phyloP scores from a whole-genome alignment of 169 alveolate genomes.

The Cryptosporidium canis region DNA sequence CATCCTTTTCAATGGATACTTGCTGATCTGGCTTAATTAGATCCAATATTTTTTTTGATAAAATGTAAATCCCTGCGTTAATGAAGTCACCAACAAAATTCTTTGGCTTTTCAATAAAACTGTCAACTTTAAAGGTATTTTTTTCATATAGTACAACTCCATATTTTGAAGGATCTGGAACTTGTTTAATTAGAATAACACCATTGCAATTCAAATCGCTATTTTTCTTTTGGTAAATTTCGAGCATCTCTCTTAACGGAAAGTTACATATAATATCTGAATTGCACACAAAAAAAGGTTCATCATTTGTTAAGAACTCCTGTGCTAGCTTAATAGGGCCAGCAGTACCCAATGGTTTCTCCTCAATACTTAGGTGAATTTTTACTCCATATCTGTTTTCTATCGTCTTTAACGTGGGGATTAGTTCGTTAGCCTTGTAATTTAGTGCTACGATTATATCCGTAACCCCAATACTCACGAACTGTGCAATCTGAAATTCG shows the following conservation, averaged over 20 bases:
- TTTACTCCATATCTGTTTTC: slow-evolving; percentile 87
- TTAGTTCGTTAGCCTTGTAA: slow-evolving; percentile 85
- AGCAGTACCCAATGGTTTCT: slow-evolving; percentile 95
- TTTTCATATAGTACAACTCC: slow-evolving; percentile 95
- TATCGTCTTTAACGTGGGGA: slow-evolving; percentile 79
- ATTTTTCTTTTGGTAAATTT: slow-evolving; percentile 89
- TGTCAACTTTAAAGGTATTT: slow-evolving; percentile 81
- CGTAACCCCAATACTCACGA: slow-evolving; percentile 69
- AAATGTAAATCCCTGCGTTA: slow-evolving; percentile 89
- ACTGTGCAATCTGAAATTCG: slow-evolving; percentile 85
- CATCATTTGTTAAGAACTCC: slow-evolving; percentile 85
- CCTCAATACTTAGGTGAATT: slow-evolving; percentile 92
- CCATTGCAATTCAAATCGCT: slow-evolving; percentile 82
- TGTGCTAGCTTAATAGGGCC: slow-evolving; percentile 91
- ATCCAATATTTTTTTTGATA: slow-evolving; percentile 85
- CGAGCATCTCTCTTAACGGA: slow-evolving; percentile 93
- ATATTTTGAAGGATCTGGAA: slow-evolving; percentile 94
- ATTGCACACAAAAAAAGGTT: slow-evolving; percentile 93
- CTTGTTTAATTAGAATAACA: slow-evolving; percentile 86
- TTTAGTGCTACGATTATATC: slow-evolving; percentile 91
- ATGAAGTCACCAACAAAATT: slow-evolving; percentile 88
- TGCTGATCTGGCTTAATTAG: slow-evolving; percentile 89
- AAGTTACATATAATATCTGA: slow-evolving; percentile 95
- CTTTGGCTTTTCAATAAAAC: slow-evolving; percentile 95
- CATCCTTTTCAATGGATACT: slow-evolving; percentile 92